phyloP scores from a whole-genome alignment of 2,329 filamentous ascomycete species.

The Monosporascus sp. region DNA sequence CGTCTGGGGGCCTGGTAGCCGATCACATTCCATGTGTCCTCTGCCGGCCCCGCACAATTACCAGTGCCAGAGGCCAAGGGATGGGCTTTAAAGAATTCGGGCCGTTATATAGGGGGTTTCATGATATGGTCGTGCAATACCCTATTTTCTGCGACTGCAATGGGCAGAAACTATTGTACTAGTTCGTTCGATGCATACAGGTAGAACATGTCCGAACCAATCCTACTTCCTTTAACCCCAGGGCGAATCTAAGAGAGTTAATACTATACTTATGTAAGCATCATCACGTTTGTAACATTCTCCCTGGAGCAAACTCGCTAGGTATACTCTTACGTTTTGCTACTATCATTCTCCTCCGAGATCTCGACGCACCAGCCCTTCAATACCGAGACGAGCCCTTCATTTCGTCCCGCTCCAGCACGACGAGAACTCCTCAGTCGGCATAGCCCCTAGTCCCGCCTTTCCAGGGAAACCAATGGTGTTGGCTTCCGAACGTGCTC shows the following conservation, averaged over 20 bases:
- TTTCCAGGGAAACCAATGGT: background rate
- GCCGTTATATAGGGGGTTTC: background rate
- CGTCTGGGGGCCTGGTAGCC: conserved; percentile 5
- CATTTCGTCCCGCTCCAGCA: background rate
- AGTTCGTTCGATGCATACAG: background rate
- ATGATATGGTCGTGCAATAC: background rate
- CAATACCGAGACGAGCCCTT: background rate
- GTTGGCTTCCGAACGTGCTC: background rate
- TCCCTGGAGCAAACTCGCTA: no score
- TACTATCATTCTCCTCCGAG: no score
- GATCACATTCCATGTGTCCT: conserved; percentile 12
- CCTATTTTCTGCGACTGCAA: background rate
- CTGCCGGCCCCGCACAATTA: background rate
- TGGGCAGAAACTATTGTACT: background rate
- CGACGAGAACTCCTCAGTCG: background rate
- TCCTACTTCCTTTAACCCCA: no score
- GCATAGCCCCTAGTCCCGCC: background rate
- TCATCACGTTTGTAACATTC: no score
- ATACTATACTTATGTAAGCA: no score
- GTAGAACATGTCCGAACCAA: no score
- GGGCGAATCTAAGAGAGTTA: no score
- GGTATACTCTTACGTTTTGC: no score
- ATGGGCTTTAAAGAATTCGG: conserved; percentile 9
- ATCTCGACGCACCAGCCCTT: no score
- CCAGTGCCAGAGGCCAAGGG: conserved; percentile 4